These are phyloP conservation scores for Collybia nuda DNA, from an alignment of 768 basidiomycete genomes.

Conservation along the genomic window DNA sequence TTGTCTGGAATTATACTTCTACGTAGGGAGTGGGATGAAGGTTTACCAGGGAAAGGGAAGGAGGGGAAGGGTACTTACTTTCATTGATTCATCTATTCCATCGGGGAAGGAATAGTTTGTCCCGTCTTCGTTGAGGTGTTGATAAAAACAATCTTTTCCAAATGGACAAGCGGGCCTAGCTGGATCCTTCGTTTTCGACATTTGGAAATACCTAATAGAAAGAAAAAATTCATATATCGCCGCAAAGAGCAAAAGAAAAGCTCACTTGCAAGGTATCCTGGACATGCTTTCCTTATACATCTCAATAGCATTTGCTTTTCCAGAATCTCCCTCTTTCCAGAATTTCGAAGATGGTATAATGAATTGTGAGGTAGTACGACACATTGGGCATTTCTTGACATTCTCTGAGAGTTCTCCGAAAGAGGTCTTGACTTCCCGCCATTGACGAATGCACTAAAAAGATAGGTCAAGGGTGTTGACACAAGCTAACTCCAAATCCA, in stretches of 20 bases:
- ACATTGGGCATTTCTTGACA: conserved; percentile 80
- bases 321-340: conserved; percentile 50
- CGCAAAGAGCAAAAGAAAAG: conserved; percentile 7
- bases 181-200: conserved; percentile 46
- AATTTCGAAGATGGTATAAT: conserved; percentile 75
- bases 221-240: neutral
- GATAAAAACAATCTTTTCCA: conserved; percentile 80
- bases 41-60: too few relatives aligned
- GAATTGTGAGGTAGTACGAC: conserved; percentile 64
- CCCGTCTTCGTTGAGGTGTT: conserved; percentile 68
- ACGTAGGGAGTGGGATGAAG: neutral
- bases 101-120: conserved; percentile 53
- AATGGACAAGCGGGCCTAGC: conserved; percentile 68
- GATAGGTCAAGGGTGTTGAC: conserved; percentile 1
- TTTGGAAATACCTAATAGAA: conserved; percentile 29
- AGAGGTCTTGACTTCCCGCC: conserved; percentile 66
- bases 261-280: conserved; percentile 65
- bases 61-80: conserved; percentile 29
- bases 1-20: neutral
- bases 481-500: neutral
- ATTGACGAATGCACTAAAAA: conserved; percentile 71
- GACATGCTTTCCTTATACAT: conserved; percentile 76
- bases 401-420: conserved; percentile 47
- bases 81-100: conserved; percentile 56
- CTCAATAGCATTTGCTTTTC: conserved; percentile 50